A percentile compares a stretch with the other conserved stretches of the same genome.
Conservation (phyloP, 148 eudicot genomes). For the Camellia japonica region DNA sequence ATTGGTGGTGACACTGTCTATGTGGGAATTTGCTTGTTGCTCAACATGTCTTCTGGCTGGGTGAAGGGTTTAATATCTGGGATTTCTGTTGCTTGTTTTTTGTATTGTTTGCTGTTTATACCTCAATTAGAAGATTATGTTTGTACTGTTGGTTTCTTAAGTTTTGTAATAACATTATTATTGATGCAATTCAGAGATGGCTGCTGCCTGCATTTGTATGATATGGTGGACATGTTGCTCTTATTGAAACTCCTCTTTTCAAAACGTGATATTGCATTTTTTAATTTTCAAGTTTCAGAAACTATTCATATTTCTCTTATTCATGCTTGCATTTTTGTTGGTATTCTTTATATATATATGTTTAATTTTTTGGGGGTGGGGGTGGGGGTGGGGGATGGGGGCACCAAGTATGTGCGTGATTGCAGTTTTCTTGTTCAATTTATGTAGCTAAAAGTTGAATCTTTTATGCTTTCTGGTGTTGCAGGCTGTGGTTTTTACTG, state of each 20-base stretch:
- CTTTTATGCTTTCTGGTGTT: conserved; percentile 12
- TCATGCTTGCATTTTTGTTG: background rate
- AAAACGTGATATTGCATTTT: background rate
- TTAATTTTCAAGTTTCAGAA: too few relatives aligned
- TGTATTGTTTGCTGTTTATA: background rate
- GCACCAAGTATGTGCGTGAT: background rate
- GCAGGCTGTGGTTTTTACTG: conserved; percentile 72
- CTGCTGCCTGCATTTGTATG: background rate
- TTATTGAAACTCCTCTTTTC: background rate
- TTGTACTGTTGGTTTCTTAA: background rate
- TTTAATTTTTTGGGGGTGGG: background rate
- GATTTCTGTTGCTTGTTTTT: background rate
- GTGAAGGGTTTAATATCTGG: background rate
- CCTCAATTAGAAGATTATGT: background rate
- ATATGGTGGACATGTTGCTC: background rate
- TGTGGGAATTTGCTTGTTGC: background rate
- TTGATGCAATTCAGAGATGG: background rate
- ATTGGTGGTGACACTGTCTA: background rate
- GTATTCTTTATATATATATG: too few relatives aligned
- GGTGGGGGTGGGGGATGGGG: background rate
- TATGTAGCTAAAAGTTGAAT: background rate
- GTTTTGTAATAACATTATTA: too few relatives aligned
- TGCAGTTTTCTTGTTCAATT: background rate
- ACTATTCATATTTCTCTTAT: background rate
- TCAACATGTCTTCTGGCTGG: background rate